These are phyloP conservation scores for Fusarium coicis DNA, from an alignment of 2,329 filamentous ascomycete species.

Conservation along the genomic window DNA sequence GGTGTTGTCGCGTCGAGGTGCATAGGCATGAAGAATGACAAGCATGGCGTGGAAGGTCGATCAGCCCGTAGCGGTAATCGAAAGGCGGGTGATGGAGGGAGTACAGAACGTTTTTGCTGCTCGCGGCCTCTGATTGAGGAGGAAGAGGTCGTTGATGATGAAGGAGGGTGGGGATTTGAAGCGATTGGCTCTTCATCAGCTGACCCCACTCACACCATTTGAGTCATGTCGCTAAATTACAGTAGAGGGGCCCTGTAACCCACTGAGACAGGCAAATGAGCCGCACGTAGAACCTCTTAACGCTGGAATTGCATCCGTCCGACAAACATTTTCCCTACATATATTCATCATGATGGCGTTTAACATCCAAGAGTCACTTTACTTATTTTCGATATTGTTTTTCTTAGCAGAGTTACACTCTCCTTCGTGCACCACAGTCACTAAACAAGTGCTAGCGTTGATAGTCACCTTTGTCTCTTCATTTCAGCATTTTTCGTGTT, in stretches of 20 bases:
- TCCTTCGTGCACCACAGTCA: too few species aligned
- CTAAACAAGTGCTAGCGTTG: too few species aligned
- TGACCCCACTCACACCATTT: background rate
- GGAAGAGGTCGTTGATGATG: background rate
- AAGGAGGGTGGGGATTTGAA: background rate
- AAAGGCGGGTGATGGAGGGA: background rate
- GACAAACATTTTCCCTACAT: too few species aligned
- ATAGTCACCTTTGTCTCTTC: background rate
- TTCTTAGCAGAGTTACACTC: background rate
- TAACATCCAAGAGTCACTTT: rapidly evolving
- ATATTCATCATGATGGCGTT: background rate
- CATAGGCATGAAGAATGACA: background rate
- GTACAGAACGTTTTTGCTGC: background rate
- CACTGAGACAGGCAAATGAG: background rate
- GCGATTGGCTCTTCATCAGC: background rate
- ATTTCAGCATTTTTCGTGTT: background rate
- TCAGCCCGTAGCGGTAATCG: background rate
- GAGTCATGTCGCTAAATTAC: rapidly evolving
- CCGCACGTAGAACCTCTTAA: background rate
- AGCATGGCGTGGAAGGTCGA: background rate
- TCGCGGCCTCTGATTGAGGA: background rate
- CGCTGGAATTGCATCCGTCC: rapidly evolving
- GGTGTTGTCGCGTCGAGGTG: background rate
- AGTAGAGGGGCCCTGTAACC: background rate
- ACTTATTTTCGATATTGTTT: rapidly evolving